Percentiles rank a stretch among this genome's conserved stretches.
Evolutionary conservation across 1,284 basidiomycete species (phyloP).

Genomic region (Ustilago trichophora): DNA sequence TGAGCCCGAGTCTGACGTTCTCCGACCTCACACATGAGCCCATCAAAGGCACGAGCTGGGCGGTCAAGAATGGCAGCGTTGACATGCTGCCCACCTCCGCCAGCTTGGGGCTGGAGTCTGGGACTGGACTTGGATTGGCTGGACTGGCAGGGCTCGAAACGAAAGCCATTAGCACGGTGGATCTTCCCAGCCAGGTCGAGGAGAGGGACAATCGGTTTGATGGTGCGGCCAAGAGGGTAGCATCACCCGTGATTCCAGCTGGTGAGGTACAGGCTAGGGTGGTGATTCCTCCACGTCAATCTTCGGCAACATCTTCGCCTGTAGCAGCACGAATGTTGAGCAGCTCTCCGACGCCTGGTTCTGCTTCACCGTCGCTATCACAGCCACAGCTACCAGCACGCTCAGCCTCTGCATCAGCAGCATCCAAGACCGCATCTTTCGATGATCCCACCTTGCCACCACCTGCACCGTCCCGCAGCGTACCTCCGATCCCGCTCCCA

Average conservation of each 20-base stretch:
- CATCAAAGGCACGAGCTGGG: neutral
- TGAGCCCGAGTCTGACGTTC: constrained; percentile 31
- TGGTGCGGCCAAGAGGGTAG: constrained; percentile 5
- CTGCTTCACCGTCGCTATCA: neutral
- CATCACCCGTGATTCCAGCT: neutral
- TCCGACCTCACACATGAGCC: constrained; percentile 17
- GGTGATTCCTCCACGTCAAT: constrained; percentile 22
- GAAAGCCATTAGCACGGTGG: constrained; percentile 35
- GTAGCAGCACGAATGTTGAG: neutral
- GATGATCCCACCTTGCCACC: neutral
- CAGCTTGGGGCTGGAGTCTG: neutral
- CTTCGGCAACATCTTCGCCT: constrained; percentile 1
- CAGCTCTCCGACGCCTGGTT: neutral
- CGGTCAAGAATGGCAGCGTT: constrained; percentile 11
- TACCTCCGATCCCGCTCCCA: neutral
- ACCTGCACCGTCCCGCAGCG: neutral
- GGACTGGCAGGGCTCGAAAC: constrained; percentile 24
- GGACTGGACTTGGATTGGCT: constrained; percentile 12
- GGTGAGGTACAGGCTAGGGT: constrained; percentile 8
- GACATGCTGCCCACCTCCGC: constrained; percentile 13
- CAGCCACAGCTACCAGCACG: constrained; percentile 2
- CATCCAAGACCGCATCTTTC: neutral
- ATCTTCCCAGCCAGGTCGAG: constrained; percentile 38
- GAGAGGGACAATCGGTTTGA: constrained; percentile 28
- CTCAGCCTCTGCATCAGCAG: constrained; percentile 4